Evolutionary conservation across 768 basidiomycete species (phyloP).

Genomic region (Neoboletus brunneissimus): DNA sequence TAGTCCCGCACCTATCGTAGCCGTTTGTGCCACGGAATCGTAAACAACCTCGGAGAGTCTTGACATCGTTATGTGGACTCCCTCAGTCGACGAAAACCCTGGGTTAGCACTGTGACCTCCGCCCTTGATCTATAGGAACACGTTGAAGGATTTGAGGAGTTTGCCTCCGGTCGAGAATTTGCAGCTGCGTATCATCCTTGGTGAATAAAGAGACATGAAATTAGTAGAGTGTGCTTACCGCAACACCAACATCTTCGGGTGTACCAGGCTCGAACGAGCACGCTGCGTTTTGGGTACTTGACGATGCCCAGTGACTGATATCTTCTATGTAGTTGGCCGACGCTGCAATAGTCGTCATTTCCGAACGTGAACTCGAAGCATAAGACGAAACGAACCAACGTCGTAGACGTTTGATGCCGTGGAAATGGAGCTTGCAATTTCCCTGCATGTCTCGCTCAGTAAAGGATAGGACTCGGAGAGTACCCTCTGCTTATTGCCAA

Average conservation of each 20-base stretch:
- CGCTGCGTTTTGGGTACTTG: constrained; percentile 42
- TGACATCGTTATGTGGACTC: constrained; percentile 56
- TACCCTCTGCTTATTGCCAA: background rate
- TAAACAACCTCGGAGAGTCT: constrained; percentile 45
- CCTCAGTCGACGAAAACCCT: constrained; percentile 55
- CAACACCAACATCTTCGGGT: constrained; percentile 46
- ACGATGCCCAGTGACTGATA: constrained; percentile 51
- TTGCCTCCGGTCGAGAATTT: constrained; percentile 42
- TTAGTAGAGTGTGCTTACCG: constrained; percentile 32
- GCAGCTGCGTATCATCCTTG: constrained; percentile 2
- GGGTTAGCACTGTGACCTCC: constrained; percentile 57
- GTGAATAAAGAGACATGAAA: background rate
- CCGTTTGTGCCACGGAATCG: constrained; percentile 38
- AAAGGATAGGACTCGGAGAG: background rate
- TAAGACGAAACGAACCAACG: background rate
- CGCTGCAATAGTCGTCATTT: background rate
- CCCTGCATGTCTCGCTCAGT: background rate
- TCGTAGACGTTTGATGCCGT: background rate
- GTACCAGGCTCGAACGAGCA: constrained; percentile 61
- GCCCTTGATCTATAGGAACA: constrained; percentile 49
- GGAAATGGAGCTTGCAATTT: constrained; percentile 1
- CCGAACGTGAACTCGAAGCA: background rate
- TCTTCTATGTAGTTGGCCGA: constrained; percentile 38
- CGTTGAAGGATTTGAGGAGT: constrained; percentile 1
- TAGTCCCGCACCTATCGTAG: constrained; percentile 38